Evolutionary conservation across 2,329 filamentous ascomycete genomes (phyloP).

Genomic region (Ceratocystis cacaofunesta): DNA sequence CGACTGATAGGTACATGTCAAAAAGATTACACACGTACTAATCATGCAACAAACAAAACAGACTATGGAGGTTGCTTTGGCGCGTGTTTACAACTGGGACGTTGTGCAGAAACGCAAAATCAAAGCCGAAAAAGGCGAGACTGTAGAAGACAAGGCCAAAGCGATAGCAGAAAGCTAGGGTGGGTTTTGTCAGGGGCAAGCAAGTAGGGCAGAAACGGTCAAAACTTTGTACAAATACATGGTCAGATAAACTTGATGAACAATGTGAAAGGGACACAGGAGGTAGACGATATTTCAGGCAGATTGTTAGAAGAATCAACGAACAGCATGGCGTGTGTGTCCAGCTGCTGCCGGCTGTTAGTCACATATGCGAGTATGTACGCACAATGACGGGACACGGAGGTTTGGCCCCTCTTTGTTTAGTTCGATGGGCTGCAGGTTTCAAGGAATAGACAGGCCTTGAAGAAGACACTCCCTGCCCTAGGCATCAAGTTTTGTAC

Average conservation of each 20-base stretch:
- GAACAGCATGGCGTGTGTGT: not conserved
- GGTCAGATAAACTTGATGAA: not conserved
- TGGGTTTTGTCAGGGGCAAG: too few relatives aligned
- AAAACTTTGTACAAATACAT: not conserved
- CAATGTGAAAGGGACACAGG: not conserved
- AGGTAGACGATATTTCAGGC: not conserved
- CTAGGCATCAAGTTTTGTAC: not conserved
- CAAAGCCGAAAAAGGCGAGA: slow-evolving; percentile 47
- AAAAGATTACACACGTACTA: not conserved
- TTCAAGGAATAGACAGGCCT: not conserved
- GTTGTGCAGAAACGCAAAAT: slow-evolving; percentile 91
- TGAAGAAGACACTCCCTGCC: not conserved
- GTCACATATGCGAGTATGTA: not conserved
- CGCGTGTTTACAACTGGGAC: slow-evolving; percentile 98
- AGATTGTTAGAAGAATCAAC: not conserved
- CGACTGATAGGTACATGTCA: not conserved
- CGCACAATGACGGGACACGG: too few relatives aligned
- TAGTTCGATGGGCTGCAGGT: not conserved
- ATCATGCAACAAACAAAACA: slow-evolving; percentile 24
- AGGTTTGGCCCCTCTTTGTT: not conserved
- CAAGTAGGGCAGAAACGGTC: not conserved
- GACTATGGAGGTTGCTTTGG: slow-evolving; percentile 93
- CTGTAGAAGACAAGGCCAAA: slow-evolving; percentile 28
- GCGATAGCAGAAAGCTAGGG: slow-evolving; percentile 21
- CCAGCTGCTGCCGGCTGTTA: not conserved